Evolutionary conservation across 106 monocot genomes (phyloP).

Genomic region (Iris macrosiphon): DNA sequence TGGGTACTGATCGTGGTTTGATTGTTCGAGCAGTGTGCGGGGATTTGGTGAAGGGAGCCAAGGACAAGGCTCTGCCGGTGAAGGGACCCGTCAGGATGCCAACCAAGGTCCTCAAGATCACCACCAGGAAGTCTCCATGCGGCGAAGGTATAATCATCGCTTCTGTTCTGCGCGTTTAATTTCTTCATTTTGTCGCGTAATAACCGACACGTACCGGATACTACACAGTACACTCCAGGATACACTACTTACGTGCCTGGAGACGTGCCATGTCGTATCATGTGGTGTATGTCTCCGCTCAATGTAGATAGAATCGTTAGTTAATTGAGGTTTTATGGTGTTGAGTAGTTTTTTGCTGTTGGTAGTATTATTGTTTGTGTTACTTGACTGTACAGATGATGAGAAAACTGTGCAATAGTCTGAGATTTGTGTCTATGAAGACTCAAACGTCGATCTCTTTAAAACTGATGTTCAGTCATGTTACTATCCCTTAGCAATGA

Average conservation of each 20-base stretch:
- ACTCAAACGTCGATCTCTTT: no score
- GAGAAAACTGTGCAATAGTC: not conserved
- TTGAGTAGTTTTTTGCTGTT: no score
- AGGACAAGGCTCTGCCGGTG: constrained; percentile 50
- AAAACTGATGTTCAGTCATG: no score
- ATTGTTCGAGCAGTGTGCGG: constrained; percentile 58
- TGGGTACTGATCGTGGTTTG: no score
- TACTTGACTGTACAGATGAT: not conserved
- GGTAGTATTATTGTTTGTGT: not conserved
- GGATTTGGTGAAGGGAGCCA: constrained; percentile 70
- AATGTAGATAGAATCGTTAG: no score
- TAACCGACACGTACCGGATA: not conserved
- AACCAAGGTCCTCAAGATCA: constrained; percentile 69
- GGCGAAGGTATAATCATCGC: constrained; percentile 62
- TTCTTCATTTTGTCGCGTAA: not conserved
- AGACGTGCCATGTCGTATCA: not conserved
- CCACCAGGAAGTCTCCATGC: constrained; percentile 75
- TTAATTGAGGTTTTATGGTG: no score
- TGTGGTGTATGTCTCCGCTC: not conserved
- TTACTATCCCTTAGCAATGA: not conserved
- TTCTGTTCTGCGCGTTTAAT: not conserved
- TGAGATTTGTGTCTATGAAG: no score
- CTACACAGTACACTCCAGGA: no score
- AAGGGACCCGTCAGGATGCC: constrained; percentile 83
- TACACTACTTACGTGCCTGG: not conserved